These are phyloP conservation scores for Diatrype stigma DNA, from an alignment of 2,329 filamentous ascomycete species.

Conservation along the genomic window DNA sequence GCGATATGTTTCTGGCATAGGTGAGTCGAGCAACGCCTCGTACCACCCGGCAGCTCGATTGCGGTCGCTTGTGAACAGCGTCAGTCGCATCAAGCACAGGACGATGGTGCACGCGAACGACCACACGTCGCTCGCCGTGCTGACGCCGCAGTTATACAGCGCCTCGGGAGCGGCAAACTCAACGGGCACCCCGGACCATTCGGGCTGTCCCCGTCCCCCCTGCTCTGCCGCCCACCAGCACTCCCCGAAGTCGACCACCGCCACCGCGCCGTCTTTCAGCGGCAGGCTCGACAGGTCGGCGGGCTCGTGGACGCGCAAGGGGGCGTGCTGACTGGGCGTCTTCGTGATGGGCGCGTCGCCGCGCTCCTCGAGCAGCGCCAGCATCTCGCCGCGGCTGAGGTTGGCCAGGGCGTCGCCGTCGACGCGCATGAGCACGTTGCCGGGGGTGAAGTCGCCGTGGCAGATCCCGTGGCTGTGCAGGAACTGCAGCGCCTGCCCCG, in stretches of 20 bases:
- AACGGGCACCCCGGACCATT: neutral
- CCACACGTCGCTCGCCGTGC: conserved; percentile 1
- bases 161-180: conserved; percentile 3
- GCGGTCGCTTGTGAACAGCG: neutral
- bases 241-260: conserved; percentile 4
- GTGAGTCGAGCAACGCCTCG: neutral
- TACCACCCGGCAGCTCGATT: neutral
- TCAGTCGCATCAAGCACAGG: neutral
- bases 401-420: neutral
- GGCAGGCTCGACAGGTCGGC: neutral
- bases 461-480: conserved; percentile 3
- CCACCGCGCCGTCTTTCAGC: neutral
- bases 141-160: neutral
- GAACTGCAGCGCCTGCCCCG: neutral
- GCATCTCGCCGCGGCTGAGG: neutral
- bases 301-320: neutral
- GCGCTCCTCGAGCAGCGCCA: neutral
- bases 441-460: conserved; percentile 3
- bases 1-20: neutral
- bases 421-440: neutral
- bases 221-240: neutral
- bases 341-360: neutral
- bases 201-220: neutral
- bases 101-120: conserved; percentile 2
- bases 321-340: neutral